Evolutionary conservation across 2,329 filamentous ascomycete genomes (phyloP), one percentile per base, ranked within the genome.

Genomic region (Beauveria medogensis): DNA sequence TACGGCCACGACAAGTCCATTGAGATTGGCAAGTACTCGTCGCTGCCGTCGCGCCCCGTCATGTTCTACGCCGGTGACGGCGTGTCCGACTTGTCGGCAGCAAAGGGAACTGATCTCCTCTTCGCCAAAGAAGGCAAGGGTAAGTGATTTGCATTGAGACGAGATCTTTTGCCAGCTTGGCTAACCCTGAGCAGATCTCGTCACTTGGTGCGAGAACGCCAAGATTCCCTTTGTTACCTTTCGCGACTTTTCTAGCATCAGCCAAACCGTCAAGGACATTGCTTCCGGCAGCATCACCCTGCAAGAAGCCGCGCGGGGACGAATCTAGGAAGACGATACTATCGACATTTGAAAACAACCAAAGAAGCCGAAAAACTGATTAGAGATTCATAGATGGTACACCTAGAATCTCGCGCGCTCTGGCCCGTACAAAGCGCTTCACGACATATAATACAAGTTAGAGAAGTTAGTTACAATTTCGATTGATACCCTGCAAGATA

Each of bases 1-100:
- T 95, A 95, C 69, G 94, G 94, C n/a, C 94, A 99, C 72, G 93
- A 99, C 81, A 99, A 99, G 83, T 92, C 88, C 28, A 80, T 93
- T 59, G 91, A 94, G 72, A 91, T 99, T 69, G 86, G 90, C 65
- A 91, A 91, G 56, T 97, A 97, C 75, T 87, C 88, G 2, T 80
- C 85, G 28, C 80, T 96, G 48, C 86, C 90, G 0, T 75, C 89
- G 69, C 82, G 92, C 47, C 94, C 94, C 2, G 87, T 85, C 44
- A 84, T 97, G 77, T 91, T 97, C 73, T 99, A 99, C 70, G 93
- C 94, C 37, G 94, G 94, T 62, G 93, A 97, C 68, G 93, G 93
- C 54, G 91, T 97, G 5, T 95, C 90, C 3, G 93, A 97, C 72
- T 80, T 97, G 57, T 95, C 90, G 28, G 94, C 93, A 9, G 93